A percentile compares a stretch with the other conserved stretches of the same genome.
Conservation (phyloP, 768 basidiomycete species). For the Coprinopsis sp. region DNA sequence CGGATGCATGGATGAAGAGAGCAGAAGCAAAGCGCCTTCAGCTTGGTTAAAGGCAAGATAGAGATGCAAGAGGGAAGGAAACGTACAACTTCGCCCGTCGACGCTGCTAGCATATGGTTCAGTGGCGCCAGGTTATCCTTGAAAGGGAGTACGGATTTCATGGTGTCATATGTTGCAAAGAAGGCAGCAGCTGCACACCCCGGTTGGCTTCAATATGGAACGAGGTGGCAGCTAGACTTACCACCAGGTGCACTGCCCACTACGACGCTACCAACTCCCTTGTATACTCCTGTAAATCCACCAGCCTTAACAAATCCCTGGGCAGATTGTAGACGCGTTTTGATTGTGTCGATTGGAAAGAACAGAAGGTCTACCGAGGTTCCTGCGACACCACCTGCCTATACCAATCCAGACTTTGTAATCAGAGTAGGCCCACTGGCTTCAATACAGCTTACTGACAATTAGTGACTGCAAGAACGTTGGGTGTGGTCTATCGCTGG, state of each 20-base stretch:
- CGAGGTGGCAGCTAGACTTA: constrained; percentile 25
- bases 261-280: constrained; percentile 89
- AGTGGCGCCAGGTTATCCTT: constrained; percentile 59
- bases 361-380: constrained; percentile 92
- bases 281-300: constrained; percentile 88
- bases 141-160: constrained; percentile 72
- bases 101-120: constrained; percentile 52
- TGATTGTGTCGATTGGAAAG: constrained; percentile 95
- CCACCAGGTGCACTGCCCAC: constrained; percentile 96
- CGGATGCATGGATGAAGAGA: no score
- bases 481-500: constrained; percentile 28
- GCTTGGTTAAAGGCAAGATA: constrained; percentile 3
- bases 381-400: constrained; percentile 91
- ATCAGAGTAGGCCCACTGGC: constrained; percentile 4
- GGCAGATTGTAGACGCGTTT: constrained; percentile 87
- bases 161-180: constrained; percentile 89
- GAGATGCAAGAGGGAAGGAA: constrained; percentile 17
- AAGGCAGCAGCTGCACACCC: constrained; percentile 77
- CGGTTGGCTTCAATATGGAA: not conserved
- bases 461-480: constrained; percentile 43
- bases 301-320: constrained; percentile 84
- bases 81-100: constrained; percentile 54
- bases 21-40: not conserved
- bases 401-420: not conserved
- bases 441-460: constrained; percentile 24